phyloP scores from a whole-genome alignment of 2,329 filamentous ascomycete genomes.

The Nemania sp. region DNA sequence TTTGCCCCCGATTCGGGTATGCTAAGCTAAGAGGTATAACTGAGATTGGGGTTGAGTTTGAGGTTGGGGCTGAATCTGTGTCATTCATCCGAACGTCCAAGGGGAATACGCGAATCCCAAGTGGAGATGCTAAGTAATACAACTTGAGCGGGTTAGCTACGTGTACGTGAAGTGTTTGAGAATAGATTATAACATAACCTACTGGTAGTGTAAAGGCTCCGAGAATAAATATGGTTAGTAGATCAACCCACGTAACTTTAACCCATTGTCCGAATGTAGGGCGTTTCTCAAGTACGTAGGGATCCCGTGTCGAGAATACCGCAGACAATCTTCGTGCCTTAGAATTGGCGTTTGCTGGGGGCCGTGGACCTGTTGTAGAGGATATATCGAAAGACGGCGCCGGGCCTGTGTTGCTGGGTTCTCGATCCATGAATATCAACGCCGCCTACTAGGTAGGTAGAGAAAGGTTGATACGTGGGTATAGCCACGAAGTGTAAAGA shows the following conservation, averaged over 20 bases:
- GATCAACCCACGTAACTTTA: conserved; percentile 68
- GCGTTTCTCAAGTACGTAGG: conserved; percentile 34
- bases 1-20: conserved; percentile 34
- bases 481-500: conserved; percentile 10
- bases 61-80: background rate
- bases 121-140: conserved; percentile 36
- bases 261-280: conserved; percentile 62
- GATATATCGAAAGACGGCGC: conserved; percentile 15
- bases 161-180: background rate
- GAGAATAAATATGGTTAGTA: conserved; percentile 68
- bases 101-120: conserved; percentile 34
- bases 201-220: conserved; percentile 57
- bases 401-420: background rate
- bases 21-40: conserved; percentile 25
- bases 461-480: background rate
- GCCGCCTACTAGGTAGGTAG: background rate
- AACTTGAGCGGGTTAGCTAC: conserved; percentile 35
- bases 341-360: conserved; percentile 8
- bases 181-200: conserved; percentile 14
- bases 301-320: conserved; percentile 19
- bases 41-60: conserved; percentile 14
- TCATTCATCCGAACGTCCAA: conserved; percentile 18
- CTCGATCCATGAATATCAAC: conserved; percentile 22
- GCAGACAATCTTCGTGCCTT: conserved; percentile 18
- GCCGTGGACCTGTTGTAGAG: background rate